Conservation (phyloP, 371 early-diverging fungal species). For the Smittium culicis region DNA sequence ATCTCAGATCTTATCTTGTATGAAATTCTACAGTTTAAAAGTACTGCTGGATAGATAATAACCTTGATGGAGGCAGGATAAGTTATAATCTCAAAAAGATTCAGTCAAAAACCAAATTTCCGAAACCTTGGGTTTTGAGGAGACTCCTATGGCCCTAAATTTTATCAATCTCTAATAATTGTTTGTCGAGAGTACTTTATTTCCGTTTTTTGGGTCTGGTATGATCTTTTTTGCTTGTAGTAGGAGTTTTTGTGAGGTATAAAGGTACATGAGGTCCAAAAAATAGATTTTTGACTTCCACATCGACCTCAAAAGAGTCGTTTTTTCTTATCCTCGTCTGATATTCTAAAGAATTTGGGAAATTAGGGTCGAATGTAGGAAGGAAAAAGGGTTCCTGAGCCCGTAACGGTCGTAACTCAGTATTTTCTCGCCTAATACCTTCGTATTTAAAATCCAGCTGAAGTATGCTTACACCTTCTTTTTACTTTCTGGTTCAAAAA, state of each 20-base stretch:
- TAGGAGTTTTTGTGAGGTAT: background rate
- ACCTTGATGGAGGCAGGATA: background rate
- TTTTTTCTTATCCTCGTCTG: conserved; percentile 3
- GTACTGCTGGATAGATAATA: background rate
- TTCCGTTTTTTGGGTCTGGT: background rate
- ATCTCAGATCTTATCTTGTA: background rate
- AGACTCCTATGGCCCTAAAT: background rate
- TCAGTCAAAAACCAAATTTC: background rate
- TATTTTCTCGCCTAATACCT: conserved; percentile 20
- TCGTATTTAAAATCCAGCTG: conserved; percentile 18
- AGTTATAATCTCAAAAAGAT: background rate
- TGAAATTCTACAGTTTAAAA: background rate
- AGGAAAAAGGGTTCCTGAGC: conserved; percentile 12
- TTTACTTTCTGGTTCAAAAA: conserved; percentile 18
- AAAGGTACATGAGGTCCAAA: background rate
- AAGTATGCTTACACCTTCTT: conserved; percentile 13
- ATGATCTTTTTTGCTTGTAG: background rate
- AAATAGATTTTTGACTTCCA: background rate
- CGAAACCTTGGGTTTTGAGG: background rate
- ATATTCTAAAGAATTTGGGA: conserved; percentile 19
- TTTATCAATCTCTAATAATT: background rate
- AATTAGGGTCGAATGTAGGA: conserved; percentile 24
- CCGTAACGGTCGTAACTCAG: conserved; percentile 18
- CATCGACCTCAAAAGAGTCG: conserved; percentile 6
- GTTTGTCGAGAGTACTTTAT: background rate